These are phyloP conservation scores for Lentinula guzmanii DNA, from an alignment of 768 basidiomycete species.

Conservation along the genomic window DNA sequence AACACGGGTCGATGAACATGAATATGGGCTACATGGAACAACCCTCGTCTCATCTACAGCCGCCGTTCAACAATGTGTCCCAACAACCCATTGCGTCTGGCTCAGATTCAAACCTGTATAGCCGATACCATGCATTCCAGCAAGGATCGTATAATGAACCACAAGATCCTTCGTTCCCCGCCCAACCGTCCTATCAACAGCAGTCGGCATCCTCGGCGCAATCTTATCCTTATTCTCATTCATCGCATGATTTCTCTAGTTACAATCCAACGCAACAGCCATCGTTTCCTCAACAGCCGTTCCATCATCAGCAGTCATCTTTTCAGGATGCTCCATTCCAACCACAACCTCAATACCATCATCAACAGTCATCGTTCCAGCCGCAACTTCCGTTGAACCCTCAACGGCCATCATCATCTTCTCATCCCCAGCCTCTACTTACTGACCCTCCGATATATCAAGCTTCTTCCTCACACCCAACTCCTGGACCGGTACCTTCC, in stretches of 20 bases:
- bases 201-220: not conserved
- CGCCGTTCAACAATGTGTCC: not conserved
- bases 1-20: not conserved
- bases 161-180: not conserved
- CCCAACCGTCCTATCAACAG: not conserved
- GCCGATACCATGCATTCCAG: not conserved
- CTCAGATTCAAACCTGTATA: not conserved
- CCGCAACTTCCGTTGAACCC: not conserved
- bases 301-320: slow-evolving; percentile 21
- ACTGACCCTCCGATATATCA: not conserved
- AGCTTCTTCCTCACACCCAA: not conserved
- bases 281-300: slow-evolving; percentile 49
- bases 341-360: slow-evolving; percentile 15
- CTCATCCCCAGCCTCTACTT: not conserved
- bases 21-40: not conserved
- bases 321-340: slow-evolving; percentile 5
- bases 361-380: not conserved
- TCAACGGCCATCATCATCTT: not conserved
- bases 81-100: not conserved
- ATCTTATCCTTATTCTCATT: not conserved
- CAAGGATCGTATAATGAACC: not conserved
- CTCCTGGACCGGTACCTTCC: not conserved
- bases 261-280: slow-evolving; percentile 35
- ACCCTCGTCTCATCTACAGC: not conserved
- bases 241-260: slow-evolving; percentile 32